A percentile compares a stretch with the other conserved stretches of the same genome.
These are phyloP conservation scores for Xylaria polymorpha DNA, from an alignment of 2,329 filamentous ascomycete genomes.

Conservation along the genomic window DNA sequence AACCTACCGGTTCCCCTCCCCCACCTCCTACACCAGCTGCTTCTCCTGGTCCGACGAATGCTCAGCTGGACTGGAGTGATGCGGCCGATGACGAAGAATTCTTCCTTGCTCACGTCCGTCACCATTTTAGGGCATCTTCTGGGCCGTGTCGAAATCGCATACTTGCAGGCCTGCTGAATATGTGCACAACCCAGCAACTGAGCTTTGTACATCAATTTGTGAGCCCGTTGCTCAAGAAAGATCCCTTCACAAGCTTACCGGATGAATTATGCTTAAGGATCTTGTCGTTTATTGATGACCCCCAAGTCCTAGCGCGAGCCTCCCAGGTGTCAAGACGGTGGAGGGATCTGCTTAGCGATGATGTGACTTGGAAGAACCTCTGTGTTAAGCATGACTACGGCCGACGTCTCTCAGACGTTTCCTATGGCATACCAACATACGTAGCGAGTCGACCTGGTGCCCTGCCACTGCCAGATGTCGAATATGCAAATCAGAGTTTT, in stretches of 20 bases:
- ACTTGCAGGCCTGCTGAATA: conserved; percentile 87
- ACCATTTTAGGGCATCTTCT: conserved; percentile 82
- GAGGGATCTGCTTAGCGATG: conserved; percentile 92
- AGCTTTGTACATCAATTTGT: conserved; percentile 98
- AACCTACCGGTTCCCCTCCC: conserved; percentile 68
- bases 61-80: conserved; percentile 78
- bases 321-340: conserved; percentile 97
- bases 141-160: conserved; percentile 81
- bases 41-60: conserved; percentile 71
- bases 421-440: conserved; percentile 51
- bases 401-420: conserved; percentile 66
- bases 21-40: conserved; percentile 74
- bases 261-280: conserved; percentile 93
- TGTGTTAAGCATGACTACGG: conserved; percentile 95
- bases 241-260: conserved; percentile 91
- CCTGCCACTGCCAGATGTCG: conserved; percentile 51
- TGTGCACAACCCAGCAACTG: conserved; percentile 94
- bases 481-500: conserved; percentile 56
- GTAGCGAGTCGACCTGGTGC: conserved; percentile 49
- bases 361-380: conserved; percentile 97
- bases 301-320: conserved; percentile 89
- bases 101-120: conserved; percentile 81
- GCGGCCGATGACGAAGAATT: conserved; percentile 84
- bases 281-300: conserved; percentile 96
- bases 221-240: conserved; percentile 92